Evolutionary conservation across 768 basidiomycete species (phyloP), one percentile per base, ranked within the genome.

Genomic region (Lanmaoa rubissima): DNA sequence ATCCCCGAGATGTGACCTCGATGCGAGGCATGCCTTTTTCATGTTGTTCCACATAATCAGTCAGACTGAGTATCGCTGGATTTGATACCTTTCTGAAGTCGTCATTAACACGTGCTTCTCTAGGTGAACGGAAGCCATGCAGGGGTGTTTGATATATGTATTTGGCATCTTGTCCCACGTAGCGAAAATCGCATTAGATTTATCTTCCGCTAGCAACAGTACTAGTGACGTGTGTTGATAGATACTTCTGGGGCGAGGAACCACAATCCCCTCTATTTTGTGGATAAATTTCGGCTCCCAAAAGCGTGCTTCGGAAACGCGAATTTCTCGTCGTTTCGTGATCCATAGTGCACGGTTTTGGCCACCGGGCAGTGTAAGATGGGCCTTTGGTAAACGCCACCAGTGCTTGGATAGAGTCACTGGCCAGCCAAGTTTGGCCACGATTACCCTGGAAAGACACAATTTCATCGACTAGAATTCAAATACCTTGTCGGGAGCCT

Each of bases 341-440:
- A 44, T 48, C 41, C 40, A 48, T 26, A n/a, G 13, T 51, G 39
- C 24, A 16, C 16, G 31, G 19, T 11, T 26, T 28, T 13, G 17
- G 16, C 46, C 26, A 31, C 32, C 24, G 3, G 26, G 24, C 26
- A 21, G 21, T 39, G 57, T 2, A 24, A 32, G 49, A 39, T 26
- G 42, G 50, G 26, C 17, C 21, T 24, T 24, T 24, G 21, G 21
- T 24, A 24, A 24, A 52, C 50, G 54, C 60, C 60, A 57, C 51
- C 12, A 19, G 19, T 16, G 24, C 13, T 42, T 35, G 34, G 49
- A 42, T 43, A 13, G 19, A 28, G 28, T 31, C 21, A 8, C 6
- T 21, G 55, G 31, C 14, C 26, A 24, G 31, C 14, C 26, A 24
- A 7, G 14, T 12, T n/a, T 5, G 28, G n/a, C n/a, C 3, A 28